Base-by-base conservation (phyloP, 306 rosid genomes). In the Vigna reflexopilosa region DNA sequence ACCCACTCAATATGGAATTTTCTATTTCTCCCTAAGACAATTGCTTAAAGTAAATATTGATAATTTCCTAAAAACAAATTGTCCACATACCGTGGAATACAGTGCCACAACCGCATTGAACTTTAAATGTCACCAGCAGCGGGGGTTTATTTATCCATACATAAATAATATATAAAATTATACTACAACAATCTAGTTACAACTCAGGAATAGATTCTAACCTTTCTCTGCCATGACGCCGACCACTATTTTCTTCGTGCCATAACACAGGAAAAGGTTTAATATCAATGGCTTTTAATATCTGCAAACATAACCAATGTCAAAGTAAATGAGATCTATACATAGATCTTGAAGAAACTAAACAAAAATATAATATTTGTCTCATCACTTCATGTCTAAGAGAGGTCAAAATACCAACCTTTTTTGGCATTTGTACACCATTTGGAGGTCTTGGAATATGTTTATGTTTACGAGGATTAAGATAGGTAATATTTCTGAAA, bases 221-320 rank as follows among this genome's bases (percentile, higher is more conserved):
- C 99, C 99, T 89, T 49, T 91, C 98, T 85, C 99, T 91, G 52
- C 89, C 89, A 57, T 87, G 74, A 59, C 97, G 95, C 55, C 96
- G 85, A 49, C 83, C 69, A 79, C 87, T 78, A 80, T 83, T 86
- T 73, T 95, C 99, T 85, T 95, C 99, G 65, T 95, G 99, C 99
- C 99, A 95, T 58, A 95, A 73, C 20, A 77, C 55, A 45, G 99
- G 99, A 61, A 80, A 68, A 9, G 99, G 93, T 85, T 93, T 95
- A 47, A 95, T 84, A 83, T 93, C 98, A 24, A 84, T 69, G 76
- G 93, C 83, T 76, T 84, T 87, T 66, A 95, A 49, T 82, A 93
- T 82, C 99, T 95, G 94, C 86, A 83, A 61, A 85, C 72, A 61
- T 54, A 70, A 73, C 61, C 77, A 55, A 38, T 44, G 66, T 24